Evolutionary conservation across 1,284 basidiomycete genomes (phyloP).

Genomic region (Trametes sp.): DNA sequence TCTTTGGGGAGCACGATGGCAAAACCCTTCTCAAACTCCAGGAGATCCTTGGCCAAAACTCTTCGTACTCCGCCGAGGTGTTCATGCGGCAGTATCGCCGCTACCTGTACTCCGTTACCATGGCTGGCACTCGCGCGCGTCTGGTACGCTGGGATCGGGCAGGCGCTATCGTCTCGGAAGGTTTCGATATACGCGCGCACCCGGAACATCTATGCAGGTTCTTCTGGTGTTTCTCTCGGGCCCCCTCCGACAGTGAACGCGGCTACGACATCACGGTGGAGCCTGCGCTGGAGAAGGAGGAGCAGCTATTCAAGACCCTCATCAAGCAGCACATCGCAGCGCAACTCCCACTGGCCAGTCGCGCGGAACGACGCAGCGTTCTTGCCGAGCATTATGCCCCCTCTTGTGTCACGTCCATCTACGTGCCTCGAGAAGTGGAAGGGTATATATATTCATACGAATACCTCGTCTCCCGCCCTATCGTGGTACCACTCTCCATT

Average conservation of each 20-base stretch:
- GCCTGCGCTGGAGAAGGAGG: background rate
- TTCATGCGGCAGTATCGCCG: slow-evolving; percentile 14
- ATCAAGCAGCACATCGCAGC: background rate
- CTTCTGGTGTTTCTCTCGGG: slow-evolving; percentile 20
- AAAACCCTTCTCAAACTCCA: background rate
- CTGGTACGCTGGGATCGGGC: slow-evolving; percentile 27
- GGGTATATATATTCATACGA: background rate
- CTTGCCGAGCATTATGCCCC: slow-evolving; percentile 2
- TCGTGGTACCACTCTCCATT: background rate
- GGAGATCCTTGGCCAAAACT: slow-evolving; percentile 10
- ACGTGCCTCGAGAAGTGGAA: background rate
- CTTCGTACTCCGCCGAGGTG: slow-evolving; percentile 13
- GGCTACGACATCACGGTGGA: slow-evolving; percentile 20
- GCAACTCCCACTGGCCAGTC: background rate
- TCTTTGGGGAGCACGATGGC: background rate
- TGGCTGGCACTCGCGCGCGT: slow-evolving; percentile 8
- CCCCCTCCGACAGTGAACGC: slow-evolving; percentile 1
- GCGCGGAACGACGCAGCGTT: background rate
- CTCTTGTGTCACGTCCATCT: background rate
- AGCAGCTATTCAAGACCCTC: background rate
- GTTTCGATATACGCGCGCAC: slow-evolving; percentile 6
- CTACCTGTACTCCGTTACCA: slow-evolving; percentile 12
- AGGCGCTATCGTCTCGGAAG: slow-evolving; percentile 13
- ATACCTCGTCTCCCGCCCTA: slow-evolving; percentile 14
- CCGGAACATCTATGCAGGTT: slow-evolving; percentile 17